Base-by-base conservation (phyloP, 2,329 filamentous ascomycete species). In the Alternaria angustiovoidea region DNA sequence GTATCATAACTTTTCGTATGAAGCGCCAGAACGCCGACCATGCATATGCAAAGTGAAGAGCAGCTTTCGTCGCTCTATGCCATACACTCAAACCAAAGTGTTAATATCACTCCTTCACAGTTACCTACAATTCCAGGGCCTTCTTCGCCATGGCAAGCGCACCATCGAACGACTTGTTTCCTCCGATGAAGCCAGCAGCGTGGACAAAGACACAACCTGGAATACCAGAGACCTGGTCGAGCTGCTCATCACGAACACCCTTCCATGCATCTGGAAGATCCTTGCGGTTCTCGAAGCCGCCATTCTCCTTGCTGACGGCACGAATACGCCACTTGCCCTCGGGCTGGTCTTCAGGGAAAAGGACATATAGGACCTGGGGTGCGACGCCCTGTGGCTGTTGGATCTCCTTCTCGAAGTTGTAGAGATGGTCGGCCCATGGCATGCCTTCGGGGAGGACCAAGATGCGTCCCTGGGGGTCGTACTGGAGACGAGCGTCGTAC, bases 381-480 rank as follows among this genome's bases (percentile, higher is more conserved):
- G 82, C 81, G 62, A 62, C 78, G 73, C 55, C 72, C 66, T 71
- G 74, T 56, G 78, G 81, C 20, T 79, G 73, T 8, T 75, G 78
- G 8, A 75, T 78, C 51, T 82, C 79, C 73, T 89, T 85, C 69
- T 99, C 95, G 28, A 98, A 86, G 18, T 86, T 88, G 82, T 97
- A 98, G 18, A 99, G 85, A 79, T 99, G 95, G 74, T 98, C 94
- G 78, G 96, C 95, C 95, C 95, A 98, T 2, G 94, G 94, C 62
- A 94, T 91, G 59, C 91, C 89, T 75, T 91, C 89, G 57, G 79
- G 78, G 12, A 99, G 86, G 26, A 97, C 89, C 72, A 98, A 84
- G 61, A 98, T 87, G 64, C 92, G 89, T 57, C 94, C 94, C 66
- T 89, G 82, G 9, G 89, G 74, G 76, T 97, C 91, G 74, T 88